These are phyloP conservation scores for Fusarium sp. DNA, from an alignment of 2,329 filamentous ascomycete genomes.

Conservation along the genomic window DNA sequence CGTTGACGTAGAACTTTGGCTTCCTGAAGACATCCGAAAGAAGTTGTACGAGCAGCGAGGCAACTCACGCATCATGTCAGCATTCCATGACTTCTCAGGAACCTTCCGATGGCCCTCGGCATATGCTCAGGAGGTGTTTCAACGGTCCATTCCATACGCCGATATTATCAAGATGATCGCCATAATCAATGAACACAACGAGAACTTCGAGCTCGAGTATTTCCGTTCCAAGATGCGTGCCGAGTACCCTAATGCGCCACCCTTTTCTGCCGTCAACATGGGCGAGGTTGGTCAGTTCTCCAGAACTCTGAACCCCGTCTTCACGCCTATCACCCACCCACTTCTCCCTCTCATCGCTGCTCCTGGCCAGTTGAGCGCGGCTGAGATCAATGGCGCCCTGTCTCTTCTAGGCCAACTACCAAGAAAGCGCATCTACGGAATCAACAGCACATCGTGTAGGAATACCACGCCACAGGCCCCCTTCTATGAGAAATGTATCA, in stretches of 20 bases:
- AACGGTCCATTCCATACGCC: conserved; percentile 78
- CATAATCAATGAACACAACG: conserved; percentile 83
- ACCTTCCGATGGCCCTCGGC: conserved; percentile 85
- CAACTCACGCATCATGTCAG: conserved; percentile 89
- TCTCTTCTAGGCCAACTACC: conserved; percentile 84
- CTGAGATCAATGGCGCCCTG: conserved; percentile 85
- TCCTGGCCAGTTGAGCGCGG: conserved; percentile 86
- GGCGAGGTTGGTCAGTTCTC: conserved; percentile 88
- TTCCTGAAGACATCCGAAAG: conserved; percentile 80
- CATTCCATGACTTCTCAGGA: conserved; percentile 89
- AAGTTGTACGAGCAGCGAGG: conserved; percentile 77
- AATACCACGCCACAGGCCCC: conserved; percentile 78
- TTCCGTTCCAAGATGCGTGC: conserved; percentile 82
- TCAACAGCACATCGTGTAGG: conserved; percentile 76
- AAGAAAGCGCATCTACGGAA: conserved; percentile 83
- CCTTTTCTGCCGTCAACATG: conserved; percentile 89
- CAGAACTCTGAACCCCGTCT: conserved; percentile 84
- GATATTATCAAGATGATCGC: conserved; percentile 94
- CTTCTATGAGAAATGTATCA: conserved; percentile 88
- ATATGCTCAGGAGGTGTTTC: conserved; percentile 78
- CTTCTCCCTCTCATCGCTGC: conserved; percentile 86
- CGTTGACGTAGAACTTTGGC: conserved; percentile 89
- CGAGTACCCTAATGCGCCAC: conserved; percentile 76
- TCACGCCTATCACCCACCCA: conserved; percentile 89
- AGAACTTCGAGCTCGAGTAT: conserved; percentile 91